Conservation (phyloP, 1,284 basidiomycete genomes). For the Trametes polyzona region DNA sequence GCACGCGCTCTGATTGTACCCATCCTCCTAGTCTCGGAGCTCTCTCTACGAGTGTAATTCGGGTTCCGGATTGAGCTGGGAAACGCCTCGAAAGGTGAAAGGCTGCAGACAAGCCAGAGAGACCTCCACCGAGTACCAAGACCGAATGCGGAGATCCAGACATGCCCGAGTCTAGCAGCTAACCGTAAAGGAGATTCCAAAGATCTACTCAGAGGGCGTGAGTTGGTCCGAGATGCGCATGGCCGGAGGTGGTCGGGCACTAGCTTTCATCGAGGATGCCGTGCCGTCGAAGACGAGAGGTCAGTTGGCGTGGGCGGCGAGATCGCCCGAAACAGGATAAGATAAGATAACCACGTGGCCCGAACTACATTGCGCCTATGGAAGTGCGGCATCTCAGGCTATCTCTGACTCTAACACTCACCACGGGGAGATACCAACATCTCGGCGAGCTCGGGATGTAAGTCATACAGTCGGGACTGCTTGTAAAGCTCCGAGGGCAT, state of each 20-base stretch:
- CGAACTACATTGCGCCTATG: neutral
- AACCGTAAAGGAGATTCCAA: too few relatives aligned
- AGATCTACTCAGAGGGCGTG: too few relatives aligned
- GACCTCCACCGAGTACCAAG: constrained; percentile 79
- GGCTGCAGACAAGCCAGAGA: constrained; percentile 82
- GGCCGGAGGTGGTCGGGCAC: too few relatives aligned
- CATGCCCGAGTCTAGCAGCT: too few relatives aligned
- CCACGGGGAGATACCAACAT: neutral
- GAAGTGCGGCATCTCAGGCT: neutral
- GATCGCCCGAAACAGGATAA: neutral
- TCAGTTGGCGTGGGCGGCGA: too few relatives aligned
- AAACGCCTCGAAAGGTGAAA: constrained; percentile 76
- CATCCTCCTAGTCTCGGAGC: constrained; percentile 78
- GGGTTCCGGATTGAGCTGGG: constrained; percentile 43
- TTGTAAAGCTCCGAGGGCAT: too few relatives aligned
- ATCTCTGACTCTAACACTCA: neutral
- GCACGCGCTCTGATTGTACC: constrained; percentile 70
- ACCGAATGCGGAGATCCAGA: constrained; percentile 39
- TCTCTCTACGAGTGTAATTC: constrained; percentile 75
- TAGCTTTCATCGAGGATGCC: too few relatives aligned
- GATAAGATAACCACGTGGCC: neutral
- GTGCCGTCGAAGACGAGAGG: too few relatives aligned
- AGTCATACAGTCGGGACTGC: neutral
- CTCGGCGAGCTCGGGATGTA: neutral
- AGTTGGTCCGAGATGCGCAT: too few relatives aligned